Evolutionary conservation across 495 filamentous ascomycete species (phyloP), one percentile per base, ranked within the genome.

Genomic region (Ascodesmis nigricans): DNA sequence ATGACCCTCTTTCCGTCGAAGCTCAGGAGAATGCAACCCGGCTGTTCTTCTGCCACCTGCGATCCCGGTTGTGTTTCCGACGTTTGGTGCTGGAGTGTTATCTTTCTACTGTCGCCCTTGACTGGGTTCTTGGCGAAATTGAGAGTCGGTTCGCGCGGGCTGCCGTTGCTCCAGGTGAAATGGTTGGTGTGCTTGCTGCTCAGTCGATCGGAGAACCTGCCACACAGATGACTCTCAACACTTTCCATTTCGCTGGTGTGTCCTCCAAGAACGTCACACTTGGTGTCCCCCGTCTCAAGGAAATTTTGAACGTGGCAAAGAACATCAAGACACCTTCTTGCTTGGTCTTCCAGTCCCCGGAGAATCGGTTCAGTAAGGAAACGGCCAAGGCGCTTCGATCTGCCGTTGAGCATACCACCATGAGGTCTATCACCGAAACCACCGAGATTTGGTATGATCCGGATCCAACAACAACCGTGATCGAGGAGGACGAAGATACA

Each of bases 221-320:
- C 28, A 99, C 87, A 1, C 87, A 99, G 60, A 99, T 99, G 87
- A 99, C 87, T 0, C 57, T 99, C 30, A 99, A 99, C 58, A 99
- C 87, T 18, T 99, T 99, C 73, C 87, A 99, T 66, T 95, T 99
- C 58, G 81, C 87, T 55, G 87, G 87, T 90, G 81, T 97, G 27
- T 90, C 90, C 1, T 91, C 87, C 15, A 99, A 99, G 72, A 99
- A 95, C 64, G 81, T 95, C 31, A 99, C 87, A 15, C 76, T 95
- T 34, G 87, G 87, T 77, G 87, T 99, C 16, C 87, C 87, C 30
- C 83, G 87, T 68, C 65, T 99, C 13, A 99, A 99, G 68, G 87
- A 99, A 58, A 95, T 99, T 69, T 61, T 99, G 23, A 95, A 99
- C 53, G 77, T 95, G 26, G 84, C 87, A 2, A 78, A 71, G 39